Evolutionary conservation across 164 flowering plant species (phyloP).

Genomic region (Vitis amurensis): DNA sequence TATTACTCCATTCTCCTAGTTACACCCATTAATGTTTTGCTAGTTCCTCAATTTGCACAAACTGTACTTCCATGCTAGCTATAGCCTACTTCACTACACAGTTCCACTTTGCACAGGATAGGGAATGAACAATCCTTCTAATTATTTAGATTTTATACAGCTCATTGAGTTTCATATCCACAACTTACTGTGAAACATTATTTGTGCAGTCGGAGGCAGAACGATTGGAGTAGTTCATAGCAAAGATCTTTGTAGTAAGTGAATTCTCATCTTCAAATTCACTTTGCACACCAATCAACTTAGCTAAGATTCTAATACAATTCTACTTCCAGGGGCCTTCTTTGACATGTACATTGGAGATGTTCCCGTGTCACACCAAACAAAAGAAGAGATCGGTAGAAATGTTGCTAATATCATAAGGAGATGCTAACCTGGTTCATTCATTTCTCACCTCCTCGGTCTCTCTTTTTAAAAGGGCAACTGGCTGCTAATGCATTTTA

Average conservation of each 20-base stretch:
- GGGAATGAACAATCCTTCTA: neutral
- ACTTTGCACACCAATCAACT: no score
- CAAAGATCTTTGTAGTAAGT: slow-evolving; percentile 94
- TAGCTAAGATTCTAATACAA: neutral
- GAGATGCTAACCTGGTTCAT: slow-evolving; percentile 46
- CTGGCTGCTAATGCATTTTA: neutral
- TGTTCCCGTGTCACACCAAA: slow-evolving; percentile 64
- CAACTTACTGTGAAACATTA: neutral
- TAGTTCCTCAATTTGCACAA: neutral
- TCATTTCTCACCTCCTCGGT: slow-evolving; percentile 2
- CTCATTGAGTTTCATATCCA: neutral
- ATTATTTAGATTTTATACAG: neutral
- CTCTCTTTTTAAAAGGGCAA: slow-evolving; percentile 11
- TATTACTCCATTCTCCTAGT: no score
- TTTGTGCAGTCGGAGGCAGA: slow-evolving; percentile 77
- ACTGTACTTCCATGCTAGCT: no score
- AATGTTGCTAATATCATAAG: slow-evolving; percentile 66
- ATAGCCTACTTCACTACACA: no score
- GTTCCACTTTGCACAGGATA: neutral
- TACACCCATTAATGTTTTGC: no score
- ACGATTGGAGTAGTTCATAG: slow-evolving; percentile 82
- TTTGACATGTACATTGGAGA: slow-evolving; percentile 97
- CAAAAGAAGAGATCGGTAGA: slow-evolving; percentile 80
- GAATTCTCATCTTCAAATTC: neutral
- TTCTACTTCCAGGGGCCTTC: slow-evolving; percentile 69